Evolutionary conservation across 1,284 basidiomycete species (phyloP).

Genomic region (Pisolithus thermaeus): DNA sequence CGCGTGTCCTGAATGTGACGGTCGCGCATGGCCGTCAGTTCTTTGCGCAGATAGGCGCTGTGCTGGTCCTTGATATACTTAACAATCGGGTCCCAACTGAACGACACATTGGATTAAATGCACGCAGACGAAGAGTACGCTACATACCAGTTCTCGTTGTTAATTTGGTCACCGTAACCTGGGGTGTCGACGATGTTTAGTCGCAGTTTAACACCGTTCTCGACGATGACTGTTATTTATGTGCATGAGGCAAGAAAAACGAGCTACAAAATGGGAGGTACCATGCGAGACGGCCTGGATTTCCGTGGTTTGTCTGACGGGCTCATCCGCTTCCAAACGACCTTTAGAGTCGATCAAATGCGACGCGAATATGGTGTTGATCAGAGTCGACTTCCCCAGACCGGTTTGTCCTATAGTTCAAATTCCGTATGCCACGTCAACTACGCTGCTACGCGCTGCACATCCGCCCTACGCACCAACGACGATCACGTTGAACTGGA

Average conservation of each 20-base stretch:
- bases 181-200: conserved; percentile 99
- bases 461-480: conserved; percentile 60
- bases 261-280: conserved; percentile 36
- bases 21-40: conserved; percentile 98
- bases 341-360: conserved; percentile 98
- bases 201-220: conserved; percentile 92
- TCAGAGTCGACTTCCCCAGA: conserved; percentile 95
- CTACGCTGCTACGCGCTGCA: not conserved
- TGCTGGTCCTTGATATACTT: conserved; percentile 99
- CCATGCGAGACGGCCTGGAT: conserved; percentile 94
- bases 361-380: conserved; percentile 98
- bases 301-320: conserved; percentile 91
- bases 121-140: conserved; percentile 1
- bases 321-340: conserved; percentile 81
- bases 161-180: conserved; percentile 97
- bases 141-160: conserved; percentile 95
- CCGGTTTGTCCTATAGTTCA: conserved; percentile 81
- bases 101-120: conserved; percentile 6
- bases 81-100: conserved; percentile 96
- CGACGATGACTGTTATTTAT: conserved; percentile 74
- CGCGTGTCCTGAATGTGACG: conserved; percentile 97
- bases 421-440: not conserved
- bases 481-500: conserved; percentile 98
- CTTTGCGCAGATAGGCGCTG: conserved; percentile 97
- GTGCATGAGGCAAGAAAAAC: conserved; percentile 4